Percentiles rank a stretch among this genome's conserved stretches.
Evolutionary conservation across 2,329 filamentous ascomycete species (phyloP).

Genomic region (Incumbomyces delicatus): DNA sequence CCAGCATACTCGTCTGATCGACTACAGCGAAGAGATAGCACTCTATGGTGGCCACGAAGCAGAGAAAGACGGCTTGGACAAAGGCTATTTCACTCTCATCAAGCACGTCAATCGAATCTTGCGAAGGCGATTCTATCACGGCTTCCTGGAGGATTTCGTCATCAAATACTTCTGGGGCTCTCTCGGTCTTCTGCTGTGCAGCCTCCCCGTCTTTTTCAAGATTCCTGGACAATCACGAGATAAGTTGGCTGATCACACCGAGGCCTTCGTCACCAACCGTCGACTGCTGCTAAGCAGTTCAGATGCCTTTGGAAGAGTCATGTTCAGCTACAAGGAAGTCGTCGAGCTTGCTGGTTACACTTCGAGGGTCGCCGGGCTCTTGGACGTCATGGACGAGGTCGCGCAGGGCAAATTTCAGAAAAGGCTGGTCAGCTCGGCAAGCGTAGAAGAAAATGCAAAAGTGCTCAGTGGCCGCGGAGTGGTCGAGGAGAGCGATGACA

Average conservation of each 20-base stretch:
- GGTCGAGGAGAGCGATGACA: slow-evolving; percentile 71
- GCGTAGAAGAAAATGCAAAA: slow-evolving; percentile 69
- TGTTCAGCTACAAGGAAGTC: slow-evolving; percentile 97
- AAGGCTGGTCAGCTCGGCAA: slow-evolving; percentile 83
- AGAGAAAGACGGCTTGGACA: slow-evolving; percentile 93
- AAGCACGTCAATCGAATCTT: slow-evolving; percentile 98
- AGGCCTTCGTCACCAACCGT: slow-evolving; percentile 84
- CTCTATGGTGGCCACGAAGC: slow-evolving; percentile 85
- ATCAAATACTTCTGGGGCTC: slow-evolving; percentile 99
- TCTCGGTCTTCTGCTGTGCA: slow-evolving; percentile 80
- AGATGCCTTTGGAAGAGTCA: slow-evolving; percentile 87
- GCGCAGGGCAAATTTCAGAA: slow-evolving; percentile 87
- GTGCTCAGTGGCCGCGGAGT: slow-evolving; percentile 74
- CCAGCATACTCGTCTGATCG: slow-evolving; percentile 86
- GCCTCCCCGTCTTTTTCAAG: slow-evolving; percentile 91
- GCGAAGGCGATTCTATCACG: slow-evolving; percentile 82
- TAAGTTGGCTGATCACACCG: slow-evolving; percentile 45
- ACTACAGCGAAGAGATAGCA: slow-evolving; percentile 91
- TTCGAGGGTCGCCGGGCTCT: slow-evolving; percentile 74
- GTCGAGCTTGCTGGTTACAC: slow-evolving; percentile 95
- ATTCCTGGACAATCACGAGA: slow-evolving; percentile 58
- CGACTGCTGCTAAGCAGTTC: slow-evolving; percentile 86
- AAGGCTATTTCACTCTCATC: slow-evolving; percentile 97
- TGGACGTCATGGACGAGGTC: slow-evolving; percentile 93
- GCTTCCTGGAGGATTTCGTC: slow-evolving; percentile 99